Evolutionary conservation across 164 flowering plant species (phyloP).

Genomic region (Umbellularia californica): DNA sequence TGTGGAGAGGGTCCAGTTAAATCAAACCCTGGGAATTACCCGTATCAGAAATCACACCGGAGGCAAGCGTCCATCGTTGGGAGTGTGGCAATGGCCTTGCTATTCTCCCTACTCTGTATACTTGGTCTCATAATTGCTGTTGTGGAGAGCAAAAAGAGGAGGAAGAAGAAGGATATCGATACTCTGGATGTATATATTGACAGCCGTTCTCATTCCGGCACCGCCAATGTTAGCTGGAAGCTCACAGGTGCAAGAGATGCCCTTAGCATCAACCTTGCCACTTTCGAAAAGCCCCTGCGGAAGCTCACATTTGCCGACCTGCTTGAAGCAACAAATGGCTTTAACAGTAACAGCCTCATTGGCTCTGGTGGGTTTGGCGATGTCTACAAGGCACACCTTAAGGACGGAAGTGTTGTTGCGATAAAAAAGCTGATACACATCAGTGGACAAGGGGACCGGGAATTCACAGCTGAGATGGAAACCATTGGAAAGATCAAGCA

Average conservation of each 20-base stretch:
- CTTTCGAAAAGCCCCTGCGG: slow-evolving; percentile 87
- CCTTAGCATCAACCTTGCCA: slow-evolving; percentile 75
- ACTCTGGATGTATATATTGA: slow-evolving; percentile 49
- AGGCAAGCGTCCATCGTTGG: slow-evolving; percentile 70
- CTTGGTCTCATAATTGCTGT: slow-evolving; percentile 58
- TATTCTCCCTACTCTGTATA: slow-evolving; percentile 75
- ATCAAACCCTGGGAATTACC: slow-evolving; percentile 15
- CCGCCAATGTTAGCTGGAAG: slow-evolving; percentile 58
- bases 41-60: slow-evolving; percentile 47
- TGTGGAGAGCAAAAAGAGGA: slow-evolving; percentile 62
- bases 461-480: slow-evolving; percentile 99
- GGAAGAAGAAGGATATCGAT: slow-evolving; percentile 45
- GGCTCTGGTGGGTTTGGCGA: slow-evolving; percentile 99
- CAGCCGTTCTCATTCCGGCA: slow-evolving; percentile 55
- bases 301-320: slow-evolving; percentile 95
- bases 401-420: slow-evolving; percentile 83
- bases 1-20: slow-evolving; percentile 32
- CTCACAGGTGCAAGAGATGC: slow-evolving; percentile 69
- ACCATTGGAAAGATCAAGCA: slow-evolving; percentile 96
- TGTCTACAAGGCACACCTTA: slow-evolving; percentile 85
- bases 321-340: slow-evolving; percentile 88
- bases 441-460: slow-evolving; percentile 94
- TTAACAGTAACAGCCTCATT: slow-evolving; percentile 71
- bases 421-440: slow-evolving; percentile 89
- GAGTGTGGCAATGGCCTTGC: slow-evolving; percentile 83